Evolutionary conservation across 768 basidiomycete species (phyloP).

Genomic region (Boletus rufocinnamomeus): DNA sequence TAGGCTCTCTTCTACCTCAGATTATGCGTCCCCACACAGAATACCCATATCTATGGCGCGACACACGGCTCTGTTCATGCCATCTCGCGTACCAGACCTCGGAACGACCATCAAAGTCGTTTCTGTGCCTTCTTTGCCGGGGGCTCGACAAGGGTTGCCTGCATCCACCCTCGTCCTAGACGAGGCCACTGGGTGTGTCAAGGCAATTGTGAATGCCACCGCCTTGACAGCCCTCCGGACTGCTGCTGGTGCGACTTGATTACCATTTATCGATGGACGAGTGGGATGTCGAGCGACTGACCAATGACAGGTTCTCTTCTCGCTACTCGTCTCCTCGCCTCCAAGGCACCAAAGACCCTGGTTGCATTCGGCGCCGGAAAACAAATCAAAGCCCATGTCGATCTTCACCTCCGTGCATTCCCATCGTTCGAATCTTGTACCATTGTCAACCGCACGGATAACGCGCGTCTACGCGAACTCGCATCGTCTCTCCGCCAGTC

Average conservation of each 20-base stretch:
- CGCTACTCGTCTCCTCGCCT: slow-evolving; percentile 56
- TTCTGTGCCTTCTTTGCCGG: slow-evolving; percentile 56
- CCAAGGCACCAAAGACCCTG: slow-evolving; percentile 43
- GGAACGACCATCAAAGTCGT: slow-evolving; percentile 82
- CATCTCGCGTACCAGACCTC: slow-evolving; percentile 54
- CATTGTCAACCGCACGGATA: slow-evolving; percentile 64
- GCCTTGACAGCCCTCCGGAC: slow-evolving; percentile 79
- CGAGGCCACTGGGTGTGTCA: slow-evolving; percentile 65
- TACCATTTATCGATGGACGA: not conserved
- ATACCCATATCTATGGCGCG: slow-evolving; percentile 51
- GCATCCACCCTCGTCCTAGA: slow-evolving; percentile 78
- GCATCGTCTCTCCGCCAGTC: slow-evolving; percentile 27
- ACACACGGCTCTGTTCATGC: slow-evolving; percentile 82
- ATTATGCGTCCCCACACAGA: slow-evolving; percentile 53
- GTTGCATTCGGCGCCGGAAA: slow-evolving; percentile 75
- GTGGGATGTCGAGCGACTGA: not conserved
- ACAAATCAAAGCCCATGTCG: slow-evolving; percentile 66
- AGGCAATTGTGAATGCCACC: slow-evolving; percentile 76
- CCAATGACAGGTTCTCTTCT: slow-evolving; percentile 60
- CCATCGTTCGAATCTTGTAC: slow-evolving; percentile 52
- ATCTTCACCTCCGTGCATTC: slow-evolving; percentile 60
- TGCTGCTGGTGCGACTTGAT: slow-evolving; percentile 60
- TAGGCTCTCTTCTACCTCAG: slow-evolving; percentile 40
- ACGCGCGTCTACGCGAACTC: slow-evolving; percentile 49
- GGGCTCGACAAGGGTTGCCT: slow-evolving; percentile 60